Conservation (phyloP, 768 basidiomycete genomes). For the Calocera cornea region DNA sequence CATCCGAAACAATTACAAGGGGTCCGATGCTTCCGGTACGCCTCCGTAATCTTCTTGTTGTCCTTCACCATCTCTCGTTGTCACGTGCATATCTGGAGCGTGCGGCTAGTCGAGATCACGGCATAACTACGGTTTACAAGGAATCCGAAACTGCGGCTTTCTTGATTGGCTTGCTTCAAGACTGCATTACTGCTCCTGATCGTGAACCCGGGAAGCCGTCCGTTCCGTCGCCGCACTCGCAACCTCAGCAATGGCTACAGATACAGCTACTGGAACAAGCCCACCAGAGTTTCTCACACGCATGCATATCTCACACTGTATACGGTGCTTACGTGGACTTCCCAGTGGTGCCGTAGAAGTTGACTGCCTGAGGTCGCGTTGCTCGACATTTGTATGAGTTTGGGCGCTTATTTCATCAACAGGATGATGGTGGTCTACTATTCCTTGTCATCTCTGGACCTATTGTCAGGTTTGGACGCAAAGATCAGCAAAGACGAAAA, state of each 20-base stretch:
- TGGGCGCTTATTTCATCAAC: background rate
- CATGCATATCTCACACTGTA: slow-evolving; percentile 48
- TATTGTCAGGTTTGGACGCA: slow-evolving; percentile 41
- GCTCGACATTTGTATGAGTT: slow-evolving; percentile 1
- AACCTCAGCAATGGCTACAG: background rate
- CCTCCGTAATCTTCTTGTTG: background rate
- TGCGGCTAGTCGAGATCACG: background rate
- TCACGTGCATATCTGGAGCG: background rate
- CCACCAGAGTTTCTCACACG: background rate
- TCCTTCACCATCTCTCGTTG: background rate
- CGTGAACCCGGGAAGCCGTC: no score
- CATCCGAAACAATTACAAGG: background rate
- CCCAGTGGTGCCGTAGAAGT: slow-evolving; percentile 53
- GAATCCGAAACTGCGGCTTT: no score
- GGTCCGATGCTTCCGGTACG: background rate
- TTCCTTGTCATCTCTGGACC: slow-evolving; percentile 69
- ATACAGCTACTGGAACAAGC: background rate
- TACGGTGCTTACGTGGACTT: slow-evolving; percentile 55
- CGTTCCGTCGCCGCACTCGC: background rate
- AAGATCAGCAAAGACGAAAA: slow-evolving; percentile 41
- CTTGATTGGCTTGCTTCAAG: background rate
- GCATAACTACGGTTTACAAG: background rate
- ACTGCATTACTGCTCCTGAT: background rate
- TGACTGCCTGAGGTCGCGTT: slow-evolving; percentile 55
- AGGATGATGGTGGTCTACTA: slow-evolving; percentile 85